Base-by-base conservation (phyloP, 371 early-diverging fungal genomes). In the Rhizopus sp. region DNA sequence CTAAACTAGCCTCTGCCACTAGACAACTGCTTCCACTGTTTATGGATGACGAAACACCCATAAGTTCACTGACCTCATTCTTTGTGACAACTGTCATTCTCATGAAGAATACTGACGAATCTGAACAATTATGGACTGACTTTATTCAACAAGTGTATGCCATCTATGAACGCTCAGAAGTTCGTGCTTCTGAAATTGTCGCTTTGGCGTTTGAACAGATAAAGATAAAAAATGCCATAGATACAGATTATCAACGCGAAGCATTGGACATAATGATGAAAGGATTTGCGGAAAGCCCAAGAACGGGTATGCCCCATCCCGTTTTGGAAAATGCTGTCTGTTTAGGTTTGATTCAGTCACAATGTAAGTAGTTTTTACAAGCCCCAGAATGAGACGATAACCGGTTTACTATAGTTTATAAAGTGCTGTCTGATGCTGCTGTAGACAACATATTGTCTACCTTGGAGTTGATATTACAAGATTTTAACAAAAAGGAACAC, bases 401-500 rank as follows among this genome's bases (percentile, higher is more conserved):
- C n/a, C 15, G 3, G 15, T 41, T 41, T 15, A 41, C 46, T 13
- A 31, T 55, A 64, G 60, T 49, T 7, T 57, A 34, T 17, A 30
- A 33, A 5, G 15, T 58, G 1, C 46, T 66, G 38, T 63, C 68
- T 5, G 45, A 55, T 17, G 40, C 38, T 35, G 13, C 48, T 15
- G 40, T 51, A 5, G 38, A 3, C 5, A 30, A 38, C 4, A 34
- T 54, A 0, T 15, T 67, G n/a, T 29, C 31, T 15, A 37, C 30
- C 1, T 47, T 63, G 16, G 33, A 50, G 9, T 7, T 17, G 8
- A 50, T 38, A n/a, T 40, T 68, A 5, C 32, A 17, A 3, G 50
- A 49, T 29, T 59, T 68, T n/a, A 68, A 68, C 33, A n/a, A 39
- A 32, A 45, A 49, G 16, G 68, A 63, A 30, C 56, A 60, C 10